phyloP scores from a whole-genome alignment of 768 basidiomycete genomes.

The Tricholoma terreum region DNA sequence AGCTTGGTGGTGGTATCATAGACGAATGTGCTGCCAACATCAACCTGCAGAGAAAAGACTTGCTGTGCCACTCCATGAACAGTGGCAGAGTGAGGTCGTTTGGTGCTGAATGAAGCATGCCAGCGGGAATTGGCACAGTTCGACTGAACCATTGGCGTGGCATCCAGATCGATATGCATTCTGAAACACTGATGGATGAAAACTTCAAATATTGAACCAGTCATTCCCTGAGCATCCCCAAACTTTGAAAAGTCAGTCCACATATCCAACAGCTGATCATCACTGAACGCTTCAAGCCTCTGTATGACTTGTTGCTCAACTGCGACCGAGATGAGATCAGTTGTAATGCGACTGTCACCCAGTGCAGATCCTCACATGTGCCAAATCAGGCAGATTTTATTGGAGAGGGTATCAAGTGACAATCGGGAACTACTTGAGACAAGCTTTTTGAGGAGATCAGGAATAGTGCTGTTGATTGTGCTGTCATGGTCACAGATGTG shows the following conservation, averaged over 20 bases:
- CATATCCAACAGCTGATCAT: slow-evolving; percentile 1
- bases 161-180: background rate
- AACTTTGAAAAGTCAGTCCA: background rate
- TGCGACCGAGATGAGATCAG: background rate
- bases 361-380: background rate
- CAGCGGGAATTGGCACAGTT: background rate
- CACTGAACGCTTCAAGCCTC: background rate
- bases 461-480: background rate
- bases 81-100: background rate
- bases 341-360: background rate
- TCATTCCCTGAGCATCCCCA: background rate
- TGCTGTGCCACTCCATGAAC: background rate
- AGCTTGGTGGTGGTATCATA: background rate
- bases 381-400: background rate
- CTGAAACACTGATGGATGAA: background rate
- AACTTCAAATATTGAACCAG: background rate
- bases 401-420: background rate
- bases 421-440: background rate
- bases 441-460: background rate
- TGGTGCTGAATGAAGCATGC: background rate
- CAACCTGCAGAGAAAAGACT: background rate
- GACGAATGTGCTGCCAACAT: background rate
- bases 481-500: background rate
- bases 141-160: background rate
- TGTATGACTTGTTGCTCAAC: background rate